A percentile compares a stretch with the other conserved stretches of the same genome.
These are phyloP conservation scores for Nidularia pulvinata DNA, from an alignment of 768 basidiomycete genomes.

Conservation along the genomic window DNA sequence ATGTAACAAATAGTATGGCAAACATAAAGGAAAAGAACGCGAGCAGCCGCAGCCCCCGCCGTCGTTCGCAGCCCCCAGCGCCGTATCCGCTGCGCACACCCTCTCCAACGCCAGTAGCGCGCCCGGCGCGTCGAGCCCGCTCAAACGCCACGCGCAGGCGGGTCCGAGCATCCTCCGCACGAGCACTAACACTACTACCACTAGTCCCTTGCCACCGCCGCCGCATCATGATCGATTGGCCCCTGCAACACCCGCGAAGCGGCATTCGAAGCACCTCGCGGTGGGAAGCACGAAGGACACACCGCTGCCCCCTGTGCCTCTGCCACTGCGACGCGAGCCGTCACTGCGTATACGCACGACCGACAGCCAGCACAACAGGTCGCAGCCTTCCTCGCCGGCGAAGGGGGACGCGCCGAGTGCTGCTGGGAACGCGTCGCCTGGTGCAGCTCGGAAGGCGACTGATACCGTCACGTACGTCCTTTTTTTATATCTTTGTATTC, in stretches of 20 bases:
- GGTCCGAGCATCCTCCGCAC: constrained; percentile 23
- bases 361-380: constrained; percentile 6
- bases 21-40: constrained; percentile 56
- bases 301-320: neutral
- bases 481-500: neutral
- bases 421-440: too few species aligned
- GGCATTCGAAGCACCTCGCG: too few species aligned
- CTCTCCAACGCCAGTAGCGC: constrained; percentile 26
- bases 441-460: constrained; percentile 33
- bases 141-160: constrained; percentile 12
- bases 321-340: neutral
- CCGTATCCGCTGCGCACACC: constrained; percentile 31
- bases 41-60: too few species aligned
- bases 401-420: too few species aligned
- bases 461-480: constrained; percentile 53
- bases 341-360: neutral
- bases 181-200: constrained; percentile 10
- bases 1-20: constrained; percentile 41
- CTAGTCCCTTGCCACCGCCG: too few species aligned
- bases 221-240: constrained; percentile 6
- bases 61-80: constrained; percentile 23
- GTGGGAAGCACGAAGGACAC: too few species aligned
- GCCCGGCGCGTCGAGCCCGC: constrained; percentile 18
- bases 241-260: constrained; percentile 12
- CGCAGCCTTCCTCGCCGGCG: constrained; percentile 13